These are phyloP conservation scores for Lepidium africanum DNA, from an alignment of 345 rosid species.

Conservation along the genomic window DNA sequence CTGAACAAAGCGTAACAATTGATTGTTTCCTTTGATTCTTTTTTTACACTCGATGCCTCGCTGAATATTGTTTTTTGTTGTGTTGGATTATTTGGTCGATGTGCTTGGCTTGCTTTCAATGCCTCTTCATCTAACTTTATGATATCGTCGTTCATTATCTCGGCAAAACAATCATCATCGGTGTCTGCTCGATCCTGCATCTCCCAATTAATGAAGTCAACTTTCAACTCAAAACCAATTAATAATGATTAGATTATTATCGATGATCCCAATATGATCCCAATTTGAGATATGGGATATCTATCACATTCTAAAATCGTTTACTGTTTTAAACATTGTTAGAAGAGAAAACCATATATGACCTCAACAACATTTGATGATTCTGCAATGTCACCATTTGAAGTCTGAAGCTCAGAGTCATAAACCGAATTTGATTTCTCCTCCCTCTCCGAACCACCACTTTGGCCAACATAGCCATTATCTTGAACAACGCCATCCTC, in stretches of 20 bases:
- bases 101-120: conserved; percentile 20
- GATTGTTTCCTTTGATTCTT: conserved; percentile 8
- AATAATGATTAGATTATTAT: too few species aligned
- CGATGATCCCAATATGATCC: too few species aligned
- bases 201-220: not conserved
- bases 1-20: conserved; percentile 14
- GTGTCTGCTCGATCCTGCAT: conserved; percentile 9
- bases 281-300: too few species aligned
- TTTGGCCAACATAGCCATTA: conserved; percentile 25
- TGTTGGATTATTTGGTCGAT: conserved; percentile 5
- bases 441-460: conserved; percentile 25
- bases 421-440: conserved; percentile 36
- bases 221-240: not conserved
- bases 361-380: conserved; percentile 51
- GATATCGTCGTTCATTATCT: conserved; percentile 75
- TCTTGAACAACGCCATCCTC: conserved; percentile 17
- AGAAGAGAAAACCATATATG: not conserved
- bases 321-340: too few species aligned
- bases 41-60: conserved; percentile 8
- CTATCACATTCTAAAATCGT: too few species aligned
- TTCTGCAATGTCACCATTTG: conserved; percentile 32
- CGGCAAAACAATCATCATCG: conserved; percentile 57
- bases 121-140: conserved; percentile 52
- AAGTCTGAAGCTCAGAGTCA: conserved; percentile 33
- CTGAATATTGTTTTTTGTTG: conserved; percentile 6